Conservation (phyloP, 2,329 filamentous ascomycete genomes). For the Lachnellula occidentalis region DNA sequence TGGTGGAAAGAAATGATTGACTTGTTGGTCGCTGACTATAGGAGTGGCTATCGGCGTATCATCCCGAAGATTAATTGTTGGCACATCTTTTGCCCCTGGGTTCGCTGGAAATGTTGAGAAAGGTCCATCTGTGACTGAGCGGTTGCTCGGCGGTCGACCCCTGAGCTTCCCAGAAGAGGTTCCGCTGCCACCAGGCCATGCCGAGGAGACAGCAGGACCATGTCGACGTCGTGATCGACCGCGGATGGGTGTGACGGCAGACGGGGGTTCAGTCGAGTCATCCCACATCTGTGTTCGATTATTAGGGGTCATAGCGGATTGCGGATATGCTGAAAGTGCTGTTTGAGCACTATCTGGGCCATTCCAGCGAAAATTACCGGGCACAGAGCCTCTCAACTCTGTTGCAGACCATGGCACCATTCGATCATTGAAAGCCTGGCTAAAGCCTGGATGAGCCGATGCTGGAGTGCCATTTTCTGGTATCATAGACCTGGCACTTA, state of each 20-base stretch:
- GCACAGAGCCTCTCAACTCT: conserved; percentile 13
- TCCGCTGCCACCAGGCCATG: conserved; percentile 68
- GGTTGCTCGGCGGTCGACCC: conserved; percentile 73
- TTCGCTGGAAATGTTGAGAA: conserved; percentile 66
- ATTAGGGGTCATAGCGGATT: conserved; percentile 69
- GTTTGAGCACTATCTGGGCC: conserved; percentile 50
- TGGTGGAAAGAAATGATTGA: conserved; percentile 30
- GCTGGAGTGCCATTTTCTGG: conserved; percentile 36
- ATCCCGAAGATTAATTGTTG: conserved; percentile 40
- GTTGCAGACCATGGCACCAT: conserved; percentile 27
- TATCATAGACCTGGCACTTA: conserved; percentile 29
- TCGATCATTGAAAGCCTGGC: conserved; percentile 20
- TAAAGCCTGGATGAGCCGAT: conserved; percentile 31
- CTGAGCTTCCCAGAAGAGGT: conserved; percentile 64
- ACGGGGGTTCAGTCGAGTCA: conserved; percentile 58
- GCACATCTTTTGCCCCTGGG: conserved; percentile 42
- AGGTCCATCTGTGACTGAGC: conserved; percentile 58
- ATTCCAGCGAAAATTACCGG: conserved; percentile 33
- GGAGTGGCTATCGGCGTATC: conserved; percentile 38
- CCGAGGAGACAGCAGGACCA: conserved; percentile 83
- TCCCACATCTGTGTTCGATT: conserved; percentile 38
- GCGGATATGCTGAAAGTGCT: conserved; percentile 64
- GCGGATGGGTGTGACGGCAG: conserved; percentile 65
- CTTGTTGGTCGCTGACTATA: conserved; percentile 38
- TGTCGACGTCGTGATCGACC: conserved; percentile 57